Evolutionary conservation across 345 rosid genomes (phyloP), one percentile per base, ranked within the genome.

Genomic region (Gossypium herbaceum): DNA sequence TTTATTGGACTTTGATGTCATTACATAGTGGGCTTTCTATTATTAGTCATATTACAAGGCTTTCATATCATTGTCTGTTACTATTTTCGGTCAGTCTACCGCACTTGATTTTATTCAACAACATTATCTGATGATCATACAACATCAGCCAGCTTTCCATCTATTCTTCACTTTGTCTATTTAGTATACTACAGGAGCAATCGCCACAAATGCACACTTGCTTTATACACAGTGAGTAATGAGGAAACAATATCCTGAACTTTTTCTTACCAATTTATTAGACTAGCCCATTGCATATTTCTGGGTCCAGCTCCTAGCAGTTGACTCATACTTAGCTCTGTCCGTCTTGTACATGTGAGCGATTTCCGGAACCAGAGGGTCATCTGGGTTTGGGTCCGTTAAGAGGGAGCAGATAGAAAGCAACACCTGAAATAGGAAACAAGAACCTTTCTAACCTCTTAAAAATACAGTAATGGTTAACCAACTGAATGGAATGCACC

Each of bases 331-430:
- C 68, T 60, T 79, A 63, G 67, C 63, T n/a, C 44, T 56, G 76
- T 78, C 79, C 7, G 79, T 78, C 78, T 81, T 81, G 61, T 76
- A 81, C 79, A 78, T 71, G 55, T 81, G 84, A 48, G 81, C 81
- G 41, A 81, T 78, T 77, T 78, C 81, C 1, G 81, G 84, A 63
- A 81, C 83, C 78, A 81, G 62, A 0, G 83, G 83, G 20, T 74
- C 81, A 68, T 78, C 81, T 2, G 79, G 84, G 68, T 78, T 81
- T 12, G 81, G 84, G 72, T 81, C 79, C 5, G 77, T 71, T 39
- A 81, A 66, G 70, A 78, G 74, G 55, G 81, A 81, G 57, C 81
- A 77, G 41, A 81, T 81, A 15, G 81, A 81, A 2, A 81, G 79
- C 84, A 81, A 74, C 27, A 81, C 84, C 79, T 81, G 75, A 68